These are phyloP conservation scores for Pseudogymnoascus sp. DNA, from an alignment of 2,329 filamentous ascomycete species.

Conservation along the genomic window DNA sequence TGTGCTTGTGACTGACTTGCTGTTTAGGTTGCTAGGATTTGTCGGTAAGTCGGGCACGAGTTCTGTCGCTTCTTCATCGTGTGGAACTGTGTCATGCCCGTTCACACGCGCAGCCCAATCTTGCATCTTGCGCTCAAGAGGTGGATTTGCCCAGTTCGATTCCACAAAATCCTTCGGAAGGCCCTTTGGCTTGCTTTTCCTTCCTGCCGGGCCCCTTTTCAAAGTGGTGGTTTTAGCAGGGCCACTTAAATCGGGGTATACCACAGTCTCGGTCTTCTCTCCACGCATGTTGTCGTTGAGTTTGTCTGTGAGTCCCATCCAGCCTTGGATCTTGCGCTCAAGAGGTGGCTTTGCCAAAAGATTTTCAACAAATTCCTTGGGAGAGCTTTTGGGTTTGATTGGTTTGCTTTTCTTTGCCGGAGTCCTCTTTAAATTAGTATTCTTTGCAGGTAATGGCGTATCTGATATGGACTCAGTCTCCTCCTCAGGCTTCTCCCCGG, in stretches of 20 bases:
- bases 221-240: not conserved
- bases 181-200: conserved; percentile 18
- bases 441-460: not conserved
- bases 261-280: not conserved
- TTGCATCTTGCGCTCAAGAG: conserved; percentile 53
- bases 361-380: conserved; percentile 40
- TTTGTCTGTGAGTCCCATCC: conserved; percentile 39
- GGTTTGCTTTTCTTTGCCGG: conserved; percentile 3
- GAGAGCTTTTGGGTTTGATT: conserved; percentile 48
- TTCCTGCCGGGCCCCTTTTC: not conserved
- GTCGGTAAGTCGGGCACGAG: not conserved
- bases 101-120: conserved; percentile 46
- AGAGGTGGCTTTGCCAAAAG: conserved; percentile 46
- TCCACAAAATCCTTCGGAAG: conserved; percentile 56
- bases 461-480: conserved; percentile 18
- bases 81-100: not conserved
- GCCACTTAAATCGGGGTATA: not conserved
- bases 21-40: conserved; percentile 5
- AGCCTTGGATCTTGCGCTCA: conserved; percentile 55
- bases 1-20: not conserved
- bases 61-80: conserved; percentile 5
- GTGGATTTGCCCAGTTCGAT: conserved; percentile 47
- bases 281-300: not conserved
- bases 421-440: not conserved
- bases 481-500: not conserved